These are phyloP conservation scores for Fraxinus nigra DNA, from an alignment of 305 asterid genomes.

Conservation along the genomic window DNA sequence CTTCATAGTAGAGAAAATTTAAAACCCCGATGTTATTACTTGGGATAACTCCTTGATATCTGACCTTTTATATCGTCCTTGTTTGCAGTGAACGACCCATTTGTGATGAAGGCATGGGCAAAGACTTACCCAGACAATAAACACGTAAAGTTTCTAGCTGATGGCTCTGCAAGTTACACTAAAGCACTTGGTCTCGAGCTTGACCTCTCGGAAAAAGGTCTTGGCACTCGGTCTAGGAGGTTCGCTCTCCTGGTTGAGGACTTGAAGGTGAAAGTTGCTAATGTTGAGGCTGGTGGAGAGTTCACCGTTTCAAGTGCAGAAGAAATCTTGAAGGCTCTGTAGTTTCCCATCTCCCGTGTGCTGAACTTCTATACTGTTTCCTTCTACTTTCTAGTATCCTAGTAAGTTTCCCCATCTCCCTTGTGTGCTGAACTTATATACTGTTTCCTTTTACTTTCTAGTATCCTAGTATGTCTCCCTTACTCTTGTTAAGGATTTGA, in stretches of 20 bases:
- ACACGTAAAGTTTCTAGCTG: constrained; percentile 79
- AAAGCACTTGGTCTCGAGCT: constrained; percentile 77
- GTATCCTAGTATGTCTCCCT: not conserved
- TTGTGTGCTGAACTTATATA: not conserved
- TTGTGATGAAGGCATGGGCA: constrained; percentile 98
- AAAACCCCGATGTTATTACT: not conserved
- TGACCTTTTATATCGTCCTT: not conserved
- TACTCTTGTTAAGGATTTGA: not conserved
- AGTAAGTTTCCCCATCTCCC: not conserved
- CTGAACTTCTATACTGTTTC: not conserved
- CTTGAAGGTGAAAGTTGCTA: constrained; percentile 72
- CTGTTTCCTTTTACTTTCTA: not conserved
- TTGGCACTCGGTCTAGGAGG: constrained; percentile 75
- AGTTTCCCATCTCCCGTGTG: not conserved
- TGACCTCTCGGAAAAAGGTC: constrained; percentile 78
- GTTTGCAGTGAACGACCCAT: constrained; percentile 77
- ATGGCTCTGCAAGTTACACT: constrained; percentile 73
- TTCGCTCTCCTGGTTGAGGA: constrained; percentile 75
- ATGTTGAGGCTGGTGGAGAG: constrained; percentile 79
- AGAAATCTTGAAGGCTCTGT: constrained; percentile 81
- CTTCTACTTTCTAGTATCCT: not conserved
- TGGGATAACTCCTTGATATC: constrained; percentile 2
- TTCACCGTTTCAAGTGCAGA: constrained; percentile 86
- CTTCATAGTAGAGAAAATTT: not conserved
- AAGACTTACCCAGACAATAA: constrained; percentile 77